These are phyloP conservation scores for Talaromyces borbonicus DNA, from an alignment of 495 filamentous ascomycete genomes.

Conservation along the genomic window DNA sequence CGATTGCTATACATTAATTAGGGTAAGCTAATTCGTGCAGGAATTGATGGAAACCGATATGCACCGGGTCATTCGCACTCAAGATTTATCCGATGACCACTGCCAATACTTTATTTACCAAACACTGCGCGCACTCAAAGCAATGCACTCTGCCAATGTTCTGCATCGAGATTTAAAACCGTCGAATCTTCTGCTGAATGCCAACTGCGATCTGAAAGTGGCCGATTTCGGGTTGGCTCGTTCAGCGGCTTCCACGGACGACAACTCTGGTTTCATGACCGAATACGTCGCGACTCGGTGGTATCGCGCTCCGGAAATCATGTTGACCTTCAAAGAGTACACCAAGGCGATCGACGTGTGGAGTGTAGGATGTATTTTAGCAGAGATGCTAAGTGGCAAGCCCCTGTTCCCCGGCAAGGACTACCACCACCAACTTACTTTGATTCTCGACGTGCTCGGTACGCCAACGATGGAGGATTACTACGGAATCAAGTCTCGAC, in stretches of 20 bases:
- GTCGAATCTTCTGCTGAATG: conserved; percentile 91
- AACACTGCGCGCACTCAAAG: conserved; percentile 93
- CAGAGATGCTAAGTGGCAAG: conserved; percentile 99
- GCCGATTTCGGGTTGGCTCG: conserved; percentile 96
- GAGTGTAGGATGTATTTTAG: conserved; percentile 98
- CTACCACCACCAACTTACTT: conserved; percentile 96
- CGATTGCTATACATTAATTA: not conserved
- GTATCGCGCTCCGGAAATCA: conserved; percentile 99
- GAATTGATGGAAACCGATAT: conserved; percentile 99
- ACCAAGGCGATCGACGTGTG: conserved; percentile 99
- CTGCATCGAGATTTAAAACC: conserved; percentile 97
- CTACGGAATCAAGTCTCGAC: conserved; percentile 98
- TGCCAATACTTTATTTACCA: conserved; percentile 99
- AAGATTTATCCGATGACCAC: conserved; percentile 96
- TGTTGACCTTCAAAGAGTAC: conserved; percentile 99
- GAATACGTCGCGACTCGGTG: conserved; percentile 99
- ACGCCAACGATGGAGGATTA: conserved; percentile 99
- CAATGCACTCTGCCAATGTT: conserved; percentile 98
- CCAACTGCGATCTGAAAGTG: conserved; percentile 98
- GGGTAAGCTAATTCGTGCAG: conserved; percentile 36
- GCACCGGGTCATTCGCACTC: conserved; percentile 98
- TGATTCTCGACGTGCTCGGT: conserved; percentile 95
- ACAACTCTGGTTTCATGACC: conserved; percentile 99
- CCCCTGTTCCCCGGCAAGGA: conserved; percentile 98
- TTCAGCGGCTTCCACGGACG: conserved; percentile 86